Base-by-base conservation (phyloP, 441 rosid species). In the Aleurites moluccanus region DNA sequence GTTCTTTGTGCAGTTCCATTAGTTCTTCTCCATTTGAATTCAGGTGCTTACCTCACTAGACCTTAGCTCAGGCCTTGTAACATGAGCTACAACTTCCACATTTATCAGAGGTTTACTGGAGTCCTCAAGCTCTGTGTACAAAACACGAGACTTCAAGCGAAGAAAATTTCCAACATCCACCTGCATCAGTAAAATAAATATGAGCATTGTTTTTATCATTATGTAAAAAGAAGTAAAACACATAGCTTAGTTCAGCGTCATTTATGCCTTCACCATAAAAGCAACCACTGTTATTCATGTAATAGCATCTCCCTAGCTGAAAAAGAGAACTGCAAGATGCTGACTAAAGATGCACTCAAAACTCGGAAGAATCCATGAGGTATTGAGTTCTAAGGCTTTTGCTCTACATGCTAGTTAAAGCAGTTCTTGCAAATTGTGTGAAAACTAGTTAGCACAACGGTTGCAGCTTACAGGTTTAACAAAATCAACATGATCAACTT, bases 401-500 rank as follows among this genome's bases (percentile, higher is more conserved):
- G 35, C 33, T 20, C 10, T 15, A 18, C 9, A 11, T 15, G 73
- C 42, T 11, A 20, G 15, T 61, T 35, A 4, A 42, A 61, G 25
- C 13, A 59, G 3, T 64, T 61, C 53, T 9, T 6, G 10, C 0
- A 50, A 35, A 45, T 27, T 57, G 9, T 57, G 3, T 56, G 55
- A 49, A 35, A 16, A 71, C 73, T n/a, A 47, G 67, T 57, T 33
- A 23, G 23, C 13, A 64, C 18, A 47, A 59, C 55, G 45, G 15
- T 8, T 23, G 76, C 27, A 65, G 85, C 96, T 88, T 73, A 91
- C 94, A 71, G 94, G 97, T 81, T 77, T 83, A 56, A 89, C 80
- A 81, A 92, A 92, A 82, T 92, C 94, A n/a, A 90, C 94, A 38
- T 87, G 96, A 72, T 92, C 94, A 80, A 90, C 91, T 87, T 92